These are phyloP conservation scores for Penstemon newberryi DNA, from an alignment of 257 asterid species.

Conservation along the genomic window DNA sequence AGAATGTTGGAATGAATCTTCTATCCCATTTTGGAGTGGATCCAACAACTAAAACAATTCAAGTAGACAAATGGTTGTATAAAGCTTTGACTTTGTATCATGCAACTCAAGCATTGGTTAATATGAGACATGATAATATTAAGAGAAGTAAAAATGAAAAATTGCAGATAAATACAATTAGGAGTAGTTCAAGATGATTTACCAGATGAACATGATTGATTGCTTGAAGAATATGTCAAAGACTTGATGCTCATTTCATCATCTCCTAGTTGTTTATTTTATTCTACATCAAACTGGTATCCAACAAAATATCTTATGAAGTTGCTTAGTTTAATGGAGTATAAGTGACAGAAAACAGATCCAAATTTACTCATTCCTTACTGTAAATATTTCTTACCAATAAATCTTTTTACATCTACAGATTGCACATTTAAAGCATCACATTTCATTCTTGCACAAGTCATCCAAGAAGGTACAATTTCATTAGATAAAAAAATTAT, in stretches of 20 bases:
- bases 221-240: too few relatives aligned
- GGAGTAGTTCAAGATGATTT: too few relatives aligned
- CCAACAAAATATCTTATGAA: not conserved
- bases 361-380: not conserved
- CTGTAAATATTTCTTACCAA: not conserved
- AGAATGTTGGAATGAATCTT: too few relatives aligned
- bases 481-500: not conserved
- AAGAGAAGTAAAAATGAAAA: too few relatives aligned
- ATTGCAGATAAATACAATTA: too few relatives aligned
- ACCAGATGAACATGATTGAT: too few relatives aligned
- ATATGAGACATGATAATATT: too few relatives aligned
- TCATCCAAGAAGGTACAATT: slow-evolving; percentile 55
- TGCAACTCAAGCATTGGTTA: too few relatives aligned
- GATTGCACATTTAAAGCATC: slow-evolving; percentile 77
- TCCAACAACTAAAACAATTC: too few relatives aligned
- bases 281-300: not conserved
- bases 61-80: too few relatives aligned
- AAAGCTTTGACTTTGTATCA: too few relatives aligned
- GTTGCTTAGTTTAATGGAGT: not conserved
- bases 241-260: not conserved
- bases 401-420: slow-evolving; percentile 25
- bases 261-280: not conserved
- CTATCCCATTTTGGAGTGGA: too few relatives aligned
- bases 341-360: not conserved
- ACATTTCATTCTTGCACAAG: slow-evolving; percentile 58